Evolutionary conservation across 202 grass and related monocot genomes (phyloP), one percentile per base, ranked within the genome.

Genomic region (Panicum virgatum): DNA sequence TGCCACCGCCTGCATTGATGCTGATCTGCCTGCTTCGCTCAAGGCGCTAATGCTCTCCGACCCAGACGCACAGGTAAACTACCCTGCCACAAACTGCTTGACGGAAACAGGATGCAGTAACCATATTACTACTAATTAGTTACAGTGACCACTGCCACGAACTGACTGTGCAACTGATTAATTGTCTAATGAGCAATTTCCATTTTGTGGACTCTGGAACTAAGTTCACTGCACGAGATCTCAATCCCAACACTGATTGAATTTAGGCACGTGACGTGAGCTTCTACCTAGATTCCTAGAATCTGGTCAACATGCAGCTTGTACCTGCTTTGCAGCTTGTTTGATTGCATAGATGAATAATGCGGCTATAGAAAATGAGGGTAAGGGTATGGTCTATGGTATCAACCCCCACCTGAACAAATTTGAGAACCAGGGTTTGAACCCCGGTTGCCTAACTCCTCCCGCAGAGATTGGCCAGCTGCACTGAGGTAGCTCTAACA

Each of bases 1-100:
- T 9, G 91, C 93, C 6, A 72, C 78, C 12, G 92, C 91, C 37
- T 99, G 97, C 80, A 85, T 96, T 72, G 97, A 99, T 59, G 94
- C 97, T 67, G 93, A 99, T 46, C 88, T 99, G 30, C 91, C 97
- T 10, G 93, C 89, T 72, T 61, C 78, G 14, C 93, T 99, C 73
- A 99, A 99, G 82, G 87, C 76, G 27, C 82, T 96, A 27, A 96
- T 99, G 97, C 97, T 99, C 70, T 86, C 91, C 1, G 97, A 99
- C 84, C 85, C 91, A 2, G 93, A 99, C 62, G 89, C 97, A 1
- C 97, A 99, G 93, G 97, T 99, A 9, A 80, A 39, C 52, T 9
- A 6, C 22, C 42, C 22, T 66, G 58, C 29, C 48, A 78, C 22
- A 57, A 59, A 43, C n/a, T n/a, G n/a, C n/a, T n/a, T n/a, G n/a